Evolutionary conservation across 2,329 filamentous ascomycete species (phyloP).

Genomic region (Hypomyces rosellus): DNA sequence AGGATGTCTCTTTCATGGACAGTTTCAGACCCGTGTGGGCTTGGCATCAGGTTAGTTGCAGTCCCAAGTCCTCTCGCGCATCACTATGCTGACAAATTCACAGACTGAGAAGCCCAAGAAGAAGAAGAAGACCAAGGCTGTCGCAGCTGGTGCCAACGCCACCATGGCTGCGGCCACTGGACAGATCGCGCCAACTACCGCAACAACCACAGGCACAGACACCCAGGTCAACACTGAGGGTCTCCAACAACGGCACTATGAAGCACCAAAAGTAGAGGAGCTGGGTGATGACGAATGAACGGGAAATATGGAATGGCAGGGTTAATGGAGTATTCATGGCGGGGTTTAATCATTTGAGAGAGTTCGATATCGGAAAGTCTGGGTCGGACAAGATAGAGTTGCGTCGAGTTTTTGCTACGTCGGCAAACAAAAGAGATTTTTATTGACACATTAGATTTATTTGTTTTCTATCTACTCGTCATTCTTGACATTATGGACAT

Average conservation of each 20-base stretch:
- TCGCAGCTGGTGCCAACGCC: conserved; percentile 28
- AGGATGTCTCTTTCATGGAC: conserved; percentile 97
- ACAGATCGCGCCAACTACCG: conserved; percentile 44
- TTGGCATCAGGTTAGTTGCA: conserved; percentile 79
- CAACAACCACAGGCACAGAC: conserved; percentile 51
- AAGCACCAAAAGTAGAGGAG: conserved; percentile 48
- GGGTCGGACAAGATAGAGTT: background rate
- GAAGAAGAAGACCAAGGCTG: conserved; percentile 38
- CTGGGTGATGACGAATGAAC: conserved; percentile 43
- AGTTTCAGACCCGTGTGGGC: conserved; percentile 95
- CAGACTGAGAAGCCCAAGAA: conserved; percentile 44
- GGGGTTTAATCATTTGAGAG: too few species aligned
- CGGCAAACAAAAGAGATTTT: background rate
- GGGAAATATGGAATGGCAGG: background rate
- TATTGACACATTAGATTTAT: background rate
- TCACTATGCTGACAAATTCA: conserved; percentile 15
- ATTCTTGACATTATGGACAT: background rate
- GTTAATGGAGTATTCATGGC: background rate
- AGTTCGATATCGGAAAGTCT: too few species aligned
- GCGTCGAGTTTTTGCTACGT: background rate
- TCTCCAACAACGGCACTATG: conserved; percentile 38
- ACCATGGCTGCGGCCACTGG: conserved; percentile 49
- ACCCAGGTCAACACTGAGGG: conserved; percentile 45
- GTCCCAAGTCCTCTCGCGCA: background rate
- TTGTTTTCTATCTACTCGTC: background rate